These are phyloP conservation scores for Talaromyces liani DNA, from an alignment of 495 filamentous ascomycete genomes.

Conservation along the genomic window DNA sequence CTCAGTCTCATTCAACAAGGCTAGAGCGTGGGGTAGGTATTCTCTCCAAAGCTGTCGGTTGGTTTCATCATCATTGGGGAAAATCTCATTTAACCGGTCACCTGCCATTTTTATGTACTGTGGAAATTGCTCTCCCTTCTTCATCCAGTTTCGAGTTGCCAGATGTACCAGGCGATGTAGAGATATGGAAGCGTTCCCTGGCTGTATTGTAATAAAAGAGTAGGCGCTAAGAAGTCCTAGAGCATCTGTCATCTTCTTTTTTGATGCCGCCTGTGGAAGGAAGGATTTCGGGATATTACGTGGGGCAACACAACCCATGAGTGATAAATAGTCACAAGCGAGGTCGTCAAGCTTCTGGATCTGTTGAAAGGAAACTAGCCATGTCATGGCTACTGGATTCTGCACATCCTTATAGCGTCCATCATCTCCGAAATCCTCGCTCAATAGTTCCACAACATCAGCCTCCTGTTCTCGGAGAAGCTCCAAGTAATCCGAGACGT, in stretches of 20 bases:
- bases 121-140: background rate
- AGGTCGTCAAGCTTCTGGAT: slow-evolving; percentile 20
- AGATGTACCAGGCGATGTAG: slow-evolving; percentile 18
- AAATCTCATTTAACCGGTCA: slow-evolving; percentile 1
- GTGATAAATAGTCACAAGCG: slow-evolving; percentile 26
- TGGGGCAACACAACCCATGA: slow-evolving; percentile 28
- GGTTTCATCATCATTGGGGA: slow-evolving; percentile 7
- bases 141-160: slow-evolving; percentile 17
- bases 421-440: slow-evolving; percentile 35
- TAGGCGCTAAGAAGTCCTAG: slow-evolving; percentile 17
- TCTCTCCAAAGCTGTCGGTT: slow-evolving; percentile 10
- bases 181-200: background rate
- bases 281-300: slow-evolving; percentile 23
- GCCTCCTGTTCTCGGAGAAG: slow-evolving; percentile 28
- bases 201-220: slow-evolving; percentile 14
- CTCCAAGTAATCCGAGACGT: slow-evolving; percentile 27
- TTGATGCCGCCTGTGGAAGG: slow-evolving; percentile 10
- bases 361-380: slow-evolving; percentile 39
- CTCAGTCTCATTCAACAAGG: slow-evolving; percentile 1
- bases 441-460: slow-evolving; percentile 28
- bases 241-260: slow-evolving; percentile 10
- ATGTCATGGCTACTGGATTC: slow-evolving; percentile 40
- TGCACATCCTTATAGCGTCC: slow-evolving; percentile 24
- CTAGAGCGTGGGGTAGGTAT: slow-evolving; percentile 12
- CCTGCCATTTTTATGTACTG: background rate